Conservation (phyloP, 352 stramenopile genomes). For the Pythium grandisporangium region DNA sequence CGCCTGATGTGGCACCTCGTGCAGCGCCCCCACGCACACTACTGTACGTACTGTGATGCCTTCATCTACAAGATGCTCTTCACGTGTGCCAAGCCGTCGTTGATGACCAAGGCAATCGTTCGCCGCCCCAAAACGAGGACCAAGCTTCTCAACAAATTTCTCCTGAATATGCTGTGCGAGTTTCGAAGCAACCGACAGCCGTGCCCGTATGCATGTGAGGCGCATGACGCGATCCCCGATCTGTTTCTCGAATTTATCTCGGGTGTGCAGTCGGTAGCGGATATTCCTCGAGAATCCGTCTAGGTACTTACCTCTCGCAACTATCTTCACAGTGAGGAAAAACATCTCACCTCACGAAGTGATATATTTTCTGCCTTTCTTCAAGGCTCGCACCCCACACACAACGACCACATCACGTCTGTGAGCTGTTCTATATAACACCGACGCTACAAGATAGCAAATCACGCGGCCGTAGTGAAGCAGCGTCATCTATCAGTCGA, state of each 20-base stretch:
- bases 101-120: slow-evolving; percentile 20
- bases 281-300: too few relatives aligned
- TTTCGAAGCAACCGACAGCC: slow-evolving; percentile 31
- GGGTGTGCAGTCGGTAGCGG: too few relatives aligned
- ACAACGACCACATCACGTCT: too few relatives aligned
- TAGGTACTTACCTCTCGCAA: too few relatives aligned
- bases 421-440: too few relatives aligned
- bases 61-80: slow-evolving; percentile 47
- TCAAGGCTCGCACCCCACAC: too few relatives aligned
- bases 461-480: too few relatives aligned
- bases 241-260: slow-evolving; percentile 12
- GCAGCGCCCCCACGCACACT: slow-evolving; percentile 24
- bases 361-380: too few relatives aligned
- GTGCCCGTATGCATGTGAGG: slow-evolving; percentile 30
- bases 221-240: slow-evolving; percentile 20
- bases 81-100: slow-evolving; percentile 29
- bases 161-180: slow-evolving; percentile 39
- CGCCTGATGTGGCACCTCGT: slow-evolving; percentile 28
- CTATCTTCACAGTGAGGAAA: too few relatives aligned
- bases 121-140: slow-evolving; percentile 13
- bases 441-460: too few relatives aligned
- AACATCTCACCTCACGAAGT: too few relatives aligned
- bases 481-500: too few relatives aligned
- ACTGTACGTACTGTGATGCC: slow-evolving; percentile 54
- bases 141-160: slow-evolving; percentile 37